Conservation (phyloP, 2,329 filamentous ascomycete genomes). For the Scytalidium sp. region DNA sequence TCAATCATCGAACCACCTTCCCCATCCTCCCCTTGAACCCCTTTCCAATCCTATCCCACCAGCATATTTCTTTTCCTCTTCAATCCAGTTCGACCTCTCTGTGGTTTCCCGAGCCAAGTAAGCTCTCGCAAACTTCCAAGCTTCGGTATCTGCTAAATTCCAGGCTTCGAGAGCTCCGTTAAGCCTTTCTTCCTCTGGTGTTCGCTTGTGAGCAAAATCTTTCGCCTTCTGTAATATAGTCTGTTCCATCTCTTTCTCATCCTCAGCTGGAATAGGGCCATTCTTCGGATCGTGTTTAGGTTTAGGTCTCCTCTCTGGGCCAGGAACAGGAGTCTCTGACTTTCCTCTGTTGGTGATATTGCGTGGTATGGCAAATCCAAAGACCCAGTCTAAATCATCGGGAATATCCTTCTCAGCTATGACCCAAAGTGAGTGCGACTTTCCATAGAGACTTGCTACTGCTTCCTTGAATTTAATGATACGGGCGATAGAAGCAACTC, state of each 20-base stretch:
- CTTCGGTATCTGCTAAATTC: conserved; percentile 72
- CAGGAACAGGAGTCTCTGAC: conserved; percentile 55
- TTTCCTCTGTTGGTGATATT: conserved; percentile 48
- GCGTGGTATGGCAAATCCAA: conserved; percentile 78
- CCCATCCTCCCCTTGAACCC: conserved; percentile 20
- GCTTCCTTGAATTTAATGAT: conserved; percentile 77
- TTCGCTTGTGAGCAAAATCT: conserved; percentile 42
- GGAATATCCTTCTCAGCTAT: conserved; percentile 61
- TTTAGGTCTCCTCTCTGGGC: conserved; percentile 53
- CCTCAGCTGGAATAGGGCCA: conserved; percentile 47
- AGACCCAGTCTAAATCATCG: conserved; percentile 80
- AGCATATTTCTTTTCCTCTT: conserved; percentile 63
- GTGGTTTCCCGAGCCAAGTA: conserved; percentile 60
- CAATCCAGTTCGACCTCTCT: conserved; percentile 67
- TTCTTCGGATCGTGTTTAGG: conserved; percentile 44
- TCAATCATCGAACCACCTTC: conserved; percentile 26
- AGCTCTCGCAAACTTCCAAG: conserved; percentile 72
- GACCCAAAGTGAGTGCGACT: conserved; percentile 73
- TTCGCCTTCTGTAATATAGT: conserved; percentile 52
- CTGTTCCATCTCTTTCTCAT: conserved; percentile 53
- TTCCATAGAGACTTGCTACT: conserved; percentile 66
- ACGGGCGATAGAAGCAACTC: conserved; percentile 60
- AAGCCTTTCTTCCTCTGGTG: conserved; percentile 41
- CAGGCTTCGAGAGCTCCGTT: conserved; percentile 59
- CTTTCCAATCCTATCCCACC: conserved; percentile 51